Conservation (phyloP, 768 basidiomycete genomes). For the Boletus pseudo-olivaceus region DNA sequence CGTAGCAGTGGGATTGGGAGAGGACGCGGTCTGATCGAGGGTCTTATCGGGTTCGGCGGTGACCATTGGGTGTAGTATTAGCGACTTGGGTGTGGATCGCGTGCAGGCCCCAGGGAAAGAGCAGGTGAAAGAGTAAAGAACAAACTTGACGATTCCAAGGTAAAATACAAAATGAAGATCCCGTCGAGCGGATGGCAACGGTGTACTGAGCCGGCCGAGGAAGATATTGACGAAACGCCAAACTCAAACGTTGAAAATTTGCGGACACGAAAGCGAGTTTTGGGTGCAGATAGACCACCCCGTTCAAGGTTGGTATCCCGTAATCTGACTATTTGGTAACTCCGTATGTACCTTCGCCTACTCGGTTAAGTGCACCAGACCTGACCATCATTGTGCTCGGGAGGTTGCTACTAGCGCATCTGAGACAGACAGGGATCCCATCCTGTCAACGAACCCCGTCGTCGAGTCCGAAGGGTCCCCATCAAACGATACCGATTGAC, state of each 20-base stretch:
- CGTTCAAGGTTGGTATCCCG: conserved; percentile 15
- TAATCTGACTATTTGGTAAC: conserved; percentile 29
- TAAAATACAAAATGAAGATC: conserved; percentile 23
- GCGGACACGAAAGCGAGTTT: conserved; percentile 16
- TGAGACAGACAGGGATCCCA: not conserved
- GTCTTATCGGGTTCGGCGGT: conserved; percentile 23
- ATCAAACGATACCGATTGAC: conserved; percentile 20
- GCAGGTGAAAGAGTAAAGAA: not conserved
- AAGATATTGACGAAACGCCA: conserved; percentile 10
- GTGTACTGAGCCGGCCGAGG: conserved; percentile 11
- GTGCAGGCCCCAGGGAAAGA: not conserved
- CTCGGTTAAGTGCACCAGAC: conserved; percentile 8
- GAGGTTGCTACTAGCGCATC: not conserved
- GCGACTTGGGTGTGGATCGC: conserved; percentile 10
- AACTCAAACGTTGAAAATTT: conserved; percentile 27
- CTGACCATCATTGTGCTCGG: not conserved
- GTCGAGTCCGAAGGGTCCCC: conserved; percentile 1
- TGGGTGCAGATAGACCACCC: conserved; percentile 21
- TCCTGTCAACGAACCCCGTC: conserved; percentile 3
- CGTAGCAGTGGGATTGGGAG: conserved; percentile 1
- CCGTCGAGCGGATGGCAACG: conserved; percentile 7
- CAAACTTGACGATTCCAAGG: not conserved
- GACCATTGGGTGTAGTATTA: conserved; percentile 18
- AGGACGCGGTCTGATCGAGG: conserved; percentile 21
- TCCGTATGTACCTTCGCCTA: conserved; percentile 13